Conservation (phyloP, 345 rosid species). For the Brassica juncea region DNA sequence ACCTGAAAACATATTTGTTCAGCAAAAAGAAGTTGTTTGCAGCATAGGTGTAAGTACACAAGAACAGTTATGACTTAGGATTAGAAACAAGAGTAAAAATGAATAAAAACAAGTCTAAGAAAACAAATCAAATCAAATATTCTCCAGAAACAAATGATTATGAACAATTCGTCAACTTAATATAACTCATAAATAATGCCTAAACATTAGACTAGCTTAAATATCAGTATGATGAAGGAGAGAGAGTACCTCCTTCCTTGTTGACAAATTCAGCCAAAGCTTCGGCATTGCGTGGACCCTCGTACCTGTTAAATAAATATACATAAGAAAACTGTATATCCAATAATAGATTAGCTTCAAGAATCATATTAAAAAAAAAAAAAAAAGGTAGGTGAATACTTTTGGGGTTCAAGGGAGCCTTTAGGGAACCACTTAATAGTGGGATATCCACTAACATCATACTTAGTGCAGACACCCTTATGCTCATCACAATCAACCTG, state of each 20-base stretch:
- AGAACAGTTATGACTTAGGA: background rate
- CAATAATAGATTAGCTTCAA: background rate
- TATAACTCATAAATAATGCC: background rate
- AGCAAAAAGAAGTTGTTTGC: background rate
- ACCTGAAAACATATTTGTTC: slow-evolving; percentile 53
- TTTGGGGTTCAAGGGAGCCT: slow-evolving; percentile 90
- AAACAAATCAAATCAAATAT: too few species aligned
- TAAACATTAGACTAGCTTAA: background rate
- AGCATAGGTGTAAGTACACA: too few species aligned
- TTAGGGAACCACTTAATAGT: slow-evolving; percentile 94
- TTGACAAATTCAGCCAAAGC: slow-evolving; percentile 85
- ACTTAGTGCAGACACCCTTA: slow-evolving; percentile 82
- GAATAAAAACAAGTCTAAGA: too few species aligned
- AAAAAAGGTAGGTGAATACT: slow-evolving; percentile 47
- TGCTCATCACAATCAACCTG: slow-evolving; percentile 99
- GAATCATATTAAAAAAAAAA: background rate
- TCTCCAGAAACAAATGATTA: background rate
- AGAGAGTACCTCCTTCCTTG: slow-evolving; percentile 77
- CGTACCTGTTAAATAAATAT: slow-evolving; percentile 55
- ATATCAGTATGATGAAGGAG: background rate
- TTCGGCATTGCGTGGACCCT: slow-evolving; percentile 87
- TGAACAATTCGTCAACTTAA: background rate
- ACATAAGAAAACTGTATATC: background rate
- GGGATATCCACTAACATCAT: slow-evolving; percentile 96
- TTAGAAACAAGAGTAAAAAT: background rate